Conservation (phyloP, 2,329 filamentous ascomycete species). For the Ceratocystis lukuohia region DNA sequence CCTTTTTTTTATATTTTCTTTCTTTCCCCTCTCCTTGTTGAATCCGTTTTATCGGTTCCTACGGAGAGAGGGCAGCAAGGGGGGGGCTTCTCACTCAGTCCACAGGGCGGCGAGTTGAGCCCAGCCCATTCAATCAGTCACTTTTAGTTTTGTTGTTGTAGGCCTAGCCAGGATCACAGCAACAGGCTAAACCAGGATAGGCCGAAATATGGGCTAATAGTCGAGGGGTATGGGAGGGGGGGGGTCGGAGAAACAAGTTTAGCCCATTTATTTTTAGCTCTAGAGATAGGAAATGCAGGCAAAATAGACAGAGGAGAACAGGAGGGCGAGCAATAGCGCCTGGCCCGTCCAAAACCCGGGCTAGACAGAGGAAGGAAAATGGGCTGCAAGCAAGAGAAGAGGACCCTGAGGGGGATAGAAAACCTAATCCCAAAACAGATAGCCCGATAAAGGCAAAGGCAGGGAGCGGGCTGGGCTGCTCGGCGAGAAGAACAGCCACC, state of each 20-base stretch:
- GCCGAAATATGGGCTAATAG: background rate
- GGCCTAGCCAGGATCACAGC: background rate
- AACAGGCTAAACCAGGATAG: background rate
- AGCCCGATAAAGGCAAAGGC: background rate
- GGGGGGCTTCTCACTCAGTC: background rate
- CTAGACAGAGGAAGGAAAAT: background rate
- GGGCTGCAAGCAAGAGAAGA: background rate
- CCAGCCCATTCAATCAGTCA: too few relatives aligned
- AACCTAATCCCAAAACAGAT: background rate
- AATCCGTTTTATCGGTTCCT: slow-evolving; percentile 6
- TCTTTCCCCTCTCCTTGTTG: background rate
- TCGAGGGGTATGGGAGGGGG: background rate
- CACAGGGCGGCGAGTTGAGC: background rate
- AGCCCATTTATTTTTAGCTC: background rate
- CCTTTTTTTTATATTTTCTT: background rate
- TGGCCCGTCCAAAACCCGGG: background rate
- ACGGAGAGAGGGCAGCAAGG: background rate
- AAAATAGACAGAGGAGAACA: background rate
- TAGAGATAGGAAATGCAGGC: background rate
- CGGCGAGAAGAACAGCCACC: too few relatives aligned
- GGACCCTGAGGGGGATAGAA: background rate
- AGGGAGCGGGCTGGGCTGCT: background rate
- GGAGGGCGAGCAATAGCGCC: background rate
- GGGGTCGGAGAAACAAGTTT: background rate
- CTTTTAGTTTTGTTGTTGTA: background rate